These are phyloP conservation scores for Pestalotiopsis sp. DNA, from an alignment of 2,329 filamentous ascomycete genomes.

Conservation along the genomic window DNA sequence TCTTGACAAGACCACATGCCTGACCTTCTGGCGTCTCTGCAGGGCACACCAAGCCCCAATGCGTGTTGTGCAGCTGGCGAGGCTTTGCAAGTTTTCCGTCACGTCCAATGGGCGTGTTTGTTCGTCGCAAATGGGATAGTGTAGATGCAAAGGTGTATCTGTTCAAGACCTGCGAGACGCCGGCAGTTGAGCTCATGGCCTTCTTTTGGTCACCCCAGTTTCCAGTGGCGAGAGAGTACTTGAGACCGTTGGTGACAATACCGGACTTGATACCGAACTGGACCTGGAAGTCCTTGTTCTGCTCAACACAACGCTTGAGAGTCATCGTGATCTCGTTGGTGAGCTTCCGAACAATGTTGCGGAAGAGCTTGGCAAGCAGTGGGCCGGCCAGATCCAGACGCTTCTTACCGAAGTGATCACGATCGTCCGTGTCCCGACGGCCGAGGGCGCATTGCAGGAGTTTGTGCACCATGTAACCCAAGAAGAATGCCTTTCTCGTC, in stretches of 20 bases:
- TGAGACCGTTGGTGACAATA: conserved; percentile 90
- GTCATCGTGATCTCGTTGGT: conserved; percentile 90
- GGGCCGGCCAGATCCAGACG: conserved; percentile 93
- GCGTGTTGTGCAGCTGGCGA: conserved; percentile 95
- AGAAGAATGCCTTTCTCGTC: conserved; percentile 94
- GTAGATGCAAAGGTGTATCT: conserved; percentile 97
- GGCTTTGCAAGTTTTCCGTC: conserved; percentile 99
- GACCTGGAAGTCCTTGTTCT: conserved; percentile 85
- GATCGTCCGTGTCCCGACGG: conserved; percentile 90
- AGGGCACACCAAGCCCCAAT: conserved; percentile 97
- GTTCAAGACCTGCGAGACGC: conserved; percentile 97
- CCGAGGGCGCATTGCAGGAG: conserved; percentile 92
- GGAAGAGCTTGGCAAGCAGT: conserved; percentile 93
- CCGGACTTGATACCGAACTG: conserved; percentile 88
- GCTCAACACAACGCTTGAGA: conserved; percentile 89
- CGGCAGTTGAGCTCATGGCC: conserved; percentile 89
- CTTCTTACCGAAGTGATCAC: conserved; percentile 99
- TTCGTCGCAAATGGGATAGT: conserved; percentile 92
- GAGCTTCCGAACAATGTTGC: conserved; percentile 86
- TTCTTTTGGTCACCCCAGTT: conserved; percentile 99
- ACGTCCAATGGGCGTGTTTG: conserved; percentile 95
- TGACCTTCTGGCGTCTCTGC: conserved; percentile 98
- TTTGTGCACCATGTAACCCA: conserved; percentile 98
- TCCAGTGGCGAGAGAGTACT: conserved; percentile 95
- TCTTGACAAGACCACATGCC: conserved; percentile 97